Evolutionary conservation across 1,139 yeast genomes (phyloP), one percentile per base, ranked within the genome.

Genomic region (Kurtzmaniella natalensis): DNA sequence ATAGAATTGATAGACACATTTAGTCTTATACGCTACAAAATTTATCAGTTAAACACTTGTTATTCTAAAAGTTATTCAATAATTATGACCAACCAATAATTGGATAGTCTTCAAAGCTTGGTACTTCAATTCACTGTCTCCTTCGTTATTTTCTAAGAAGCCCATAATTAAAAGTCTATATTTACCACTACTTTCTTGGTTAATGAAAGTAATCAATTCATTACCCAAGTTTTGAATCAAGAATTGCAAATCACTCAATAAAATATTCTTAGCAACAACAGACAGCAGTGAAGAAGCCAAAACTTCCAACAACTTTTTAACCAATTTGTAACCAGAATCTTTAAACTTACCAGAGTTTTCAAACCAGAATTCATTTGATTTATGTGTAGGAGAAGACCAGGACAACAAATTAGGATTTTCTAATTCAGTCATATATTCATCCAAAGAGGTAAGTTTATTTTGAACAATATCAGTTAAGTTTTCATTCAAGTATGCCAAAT

Each of bases 51-150:
- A n/a, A n/a, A n/a, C n/a, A n/a, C n/a, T n/a, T n/a, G n/a, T n/a
- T n/a, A n/a, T n/a, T n/a, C n/a, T n/a, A n/a, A n/a, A n/a, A n/a
- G n/a, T n/a, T n/a, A n/a, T n/a, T n/a, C n/a, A 62, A 41, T 51
- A 60, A 34, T 45, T 53, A 37, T 86, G 89, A 6, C 96, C 87
- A 38, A 92, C 94, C 51, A 92, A 76, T 39, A 82, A 76, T 65
- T 94, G 98, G 16, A 96, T 86, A 1, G 97, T 88, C 57, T 85
- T 86, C 53, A 92, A 75, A 2, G 98, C 97, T 64, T 92, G 96
- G 56, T 83, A 92, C 56, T 92, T 86, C 47, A 92, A 89, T 51
- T 87, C 94, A 26, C 89, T 73, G 56, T 88, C 94, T 28, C 81
- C 76, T 37, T 81, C 53, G 37, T 54, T 61, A 40, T 60, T 81